Evolutionary conservation across 140 eudicot species (phyloP), one percentile per base, ranked within the genome.

Genomic region (Stevia rebaudiana): DNA sequence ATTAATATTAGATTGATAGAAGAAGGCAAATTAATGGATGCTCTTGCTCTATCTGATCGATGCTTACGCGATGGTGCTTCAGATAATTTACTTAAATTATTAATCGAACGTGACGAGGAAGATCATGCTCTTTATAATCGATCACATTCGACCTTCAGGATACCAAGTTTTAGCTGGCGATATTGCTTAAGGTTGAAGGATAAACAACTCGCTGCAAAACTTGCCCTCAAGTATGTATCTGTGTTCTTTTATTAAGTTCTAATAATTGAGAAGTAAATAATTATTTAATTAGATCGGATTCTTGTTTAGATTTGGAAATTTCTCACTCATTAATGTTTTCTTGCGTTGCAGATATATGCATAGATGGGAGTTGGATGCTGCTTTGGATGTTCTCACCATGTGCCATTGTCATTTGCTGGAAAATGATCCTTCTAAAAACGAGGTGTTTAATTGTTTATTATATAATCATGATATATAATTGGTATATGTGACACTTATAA

Each of bases 1-100:
- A 53, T 28, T 28, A 39, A 8, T 50, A 22, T 35, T 80, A 92
- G 99, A 74, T 78, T 88, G 72, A 86, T 88, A 44, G 94, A 88
- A 43, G 99, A 94, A 79, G 99, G 92, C 47, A 88, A 94, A 67
- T 67, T 94, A 25, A 47, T 85, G 86, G 99, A 94, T 80, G 99
- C 99, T 57, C 99, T 94, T 61, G 99, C 99, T 69, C 88, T 94
- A 24, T 85, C 99, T 10, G 99, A 94, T 73, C 97, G 99, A 63
- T 94, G 90, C 82, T 73, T 94, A 72, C 85, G 90, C 13, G 79
- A 69, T 74, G 99, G 99, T 13, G 99, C 99, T 60, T 86, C 99
- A 17, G 99, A 94, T 67, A 77, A 68, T 65, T 70, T 94, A 79
- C 99, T 94, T 36, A 81, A 77, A 76, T 76, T 85, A 75, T 89